These are phyloP conservation scores for Priceomyces castillae DNA, from an alignment of 805 yeast species.

Conservation along the genomic window DNA sequence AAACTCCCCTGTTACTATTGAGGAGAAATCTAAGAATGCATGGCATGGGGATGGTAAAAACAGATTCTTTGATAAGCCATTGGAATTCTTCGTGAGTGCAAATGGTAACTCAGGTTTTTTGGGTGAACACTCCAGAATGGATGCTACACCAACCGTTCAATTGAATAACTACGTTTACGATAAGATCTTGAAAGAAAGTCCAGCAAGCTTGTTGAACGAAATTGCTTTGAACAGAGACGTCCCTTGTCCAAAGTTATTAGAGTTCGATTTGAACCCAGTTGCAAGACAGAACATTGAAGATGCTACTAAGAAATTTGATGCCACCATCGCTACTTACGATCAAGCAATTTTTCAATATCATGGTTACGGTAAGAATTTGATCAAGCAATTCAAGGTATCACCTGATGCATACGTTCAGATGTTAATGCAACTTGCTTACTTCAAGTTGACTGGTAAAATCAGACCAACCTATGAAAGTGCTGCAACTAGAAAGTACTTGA, in stretches of 20 bases:
- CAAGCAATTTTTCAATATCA: constrained; percentile 75
- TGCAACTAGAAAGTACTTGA: constrained; percentile 82
- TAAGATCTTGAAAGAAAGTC: constrained; percentile 50
- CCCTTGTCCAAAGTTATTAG: constrained; percentile 25
- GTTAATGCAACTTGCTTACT: constrained; percentile 87
- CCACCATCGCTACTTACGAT: constrained; percentile 64
- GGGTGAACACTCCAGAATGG: constrained; percentile 98
- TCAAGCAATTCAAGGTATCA: constrained; percentile 78
- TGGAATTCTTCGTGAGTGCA: constrained; percentile 75
- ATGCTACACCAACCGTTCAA: constrained; percentile 92
- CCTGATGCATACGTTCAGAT: constrained; percentile 95
- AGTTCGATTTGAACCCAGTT: constrained; percentile 58
- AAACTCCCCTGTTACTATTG: constrained; percentile 70
- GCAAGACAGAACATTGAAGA: constrained; percentile 48
- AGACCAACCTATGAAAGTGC: constrained; percentile 96
- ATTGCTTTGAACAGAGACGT: constrained; percentile 15
- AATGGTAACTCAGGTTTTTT: constrained; percentile 90
- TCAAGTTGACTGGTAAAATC: constrained; percentile 70
- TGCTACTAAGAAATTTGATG: constrained; percentile 57
- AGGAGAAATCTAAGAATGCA: constrained; percentile 76
- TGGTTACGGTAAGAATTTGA: constrained; percentile 82
- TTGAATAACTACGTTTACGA: constrained; percentile 73
- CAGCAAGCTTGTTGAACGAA: constrained; percentile 27
- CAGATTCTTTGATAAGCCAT: constrained; percentile 89
- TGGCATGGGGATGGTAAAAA: constrained; percentile 97